Percentiles rank a stretch among this genome's conserved stretches.
Conservation (phyloP, 768 basidiomycete genomes). For the Filobasidium floriforme region DNA sequence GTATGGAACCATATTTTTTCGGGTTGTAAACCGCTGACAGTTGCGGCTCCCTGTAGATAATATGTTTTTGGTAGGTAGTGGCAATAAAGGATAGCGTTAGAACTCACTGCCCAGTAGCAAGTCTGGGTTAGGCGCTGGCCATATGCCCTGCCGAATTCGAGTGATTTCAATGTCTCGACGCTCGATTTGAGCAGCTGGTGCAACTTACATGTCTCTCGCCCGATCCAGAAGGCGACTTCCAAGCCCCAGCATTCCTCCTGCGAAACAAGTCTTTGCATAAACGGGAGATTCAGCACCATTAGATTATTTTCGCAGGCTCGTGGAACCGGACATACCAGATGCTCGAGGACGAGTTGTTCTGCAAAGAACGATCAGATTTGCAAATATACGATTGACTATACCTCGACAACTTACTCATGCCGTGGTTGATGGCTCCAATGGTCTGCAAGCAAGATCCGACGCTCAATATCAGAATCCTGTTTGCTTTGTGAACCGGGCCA, state of each 20-base stretch:
- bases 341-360: constrained; percentile 30
- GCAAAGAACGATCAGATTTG: constrained; percentile 1
- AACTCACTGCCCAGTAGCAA: constrained; percentile 43
- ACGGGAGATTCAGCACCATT: not conserved
- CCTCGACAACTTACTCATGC: not conserved
- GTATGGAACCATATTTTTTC: constrained; percentile 38
- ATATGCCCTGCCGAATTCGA: constrained; percentile 15
- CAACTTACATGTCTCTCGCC: constrained; percentile 38
- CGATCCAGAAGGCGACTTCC: constrained; percentile 45
- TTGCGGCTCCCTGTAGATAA: constrained; percentile 6
- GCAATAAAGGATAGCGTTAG: too few relatives aligned
- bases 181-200: not conserved
- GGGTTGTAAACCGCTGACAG: constrained; percentile 40
- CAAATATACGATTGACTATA: not conserved
- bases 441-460: constrained; percentile 12
- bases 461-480: constrained; percentile 2
- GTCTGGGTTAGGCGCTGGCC: constrained; percentile 43
- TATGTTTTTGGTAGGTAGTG: not conserved
- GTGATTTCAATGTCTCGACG: not conserved
- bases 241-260: constrained; percentile 49
- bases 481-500: too few relatives aligned
- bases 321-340: constrained; percentile 21
- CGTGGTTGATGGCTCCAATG: constrained; percentile 17
- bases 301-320: not conserved
- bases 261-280: constrained; percentile 41